A percentile compares a stretch with the other conserved stretches of the same genome.
Evolutionary conservation across 495 filamentous ascomycete genomes (phyloP).

Genomic region (Neurospora cerealis): DNA sequence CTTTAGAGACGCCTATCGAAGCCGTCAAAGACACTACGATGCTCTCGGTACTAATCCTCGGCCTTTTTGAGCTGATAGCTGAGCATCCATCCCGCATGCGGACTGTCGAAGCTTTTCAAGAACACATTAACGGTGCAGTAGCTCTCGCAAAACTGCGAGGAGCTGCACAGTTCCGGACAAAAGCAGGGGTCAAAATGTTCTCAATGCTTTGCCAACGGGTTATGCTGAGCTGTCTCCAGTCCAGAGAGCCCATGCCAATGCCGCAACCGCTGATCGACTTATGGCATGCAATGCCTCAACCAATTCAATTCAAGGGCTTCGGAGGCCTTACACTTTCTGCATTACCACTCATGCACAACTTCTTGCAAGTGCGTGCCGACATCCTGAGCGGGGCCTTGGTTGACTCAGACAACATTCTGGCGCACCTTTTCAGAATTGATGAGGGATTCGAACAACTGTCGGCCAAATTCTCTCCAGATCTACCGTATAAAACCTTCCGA

Average conservation of each 20-base stretch:
- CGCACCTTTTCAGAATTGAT: slow-evolving; percentile 39
- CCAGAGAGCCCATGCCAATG: slow-evolving; percentile 29
- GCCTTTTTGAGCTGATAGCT: slow-evolving; percentile 46
- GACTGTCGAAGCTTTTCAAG: slow-evolving; percentile 44
- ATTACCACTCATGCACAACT: slow-evolving; percentile 24
- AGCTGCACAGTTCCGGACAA: slow-evolving; percentile 42
- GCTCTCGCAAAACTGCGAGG: slow-evolving; percentile 49
- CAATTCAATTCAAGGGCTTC: slow-evolving; percentile 5
- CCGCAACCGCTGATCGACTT: slow-evolving; percentile 27
- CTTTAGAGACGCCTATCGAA: slow-evolving; percentile 42
- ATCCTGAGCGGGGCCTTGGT: slow-evolving; percentile 24
- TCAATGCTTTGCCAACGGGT: slow-evolving; percentile 41
- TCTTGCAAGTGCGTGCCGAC: slow-evolving; percentile 38
- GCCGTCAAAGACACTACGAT: slow-evolving; percentile 53
- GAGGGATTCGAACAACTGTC: slow-evolving; percentile 38
- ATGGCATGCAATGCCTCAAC: slow-evolving; percentile 21
- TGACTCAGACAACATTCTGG: slow-evolving; percentile 35
- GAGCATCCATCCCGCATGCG: slow-evolving; percentile 31
- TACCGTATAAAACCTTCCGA: slow-evolving; percentile 23
- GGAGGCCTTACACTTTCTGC: background rate
- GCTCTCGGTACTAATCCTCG: slow-evolving; percentile 50
- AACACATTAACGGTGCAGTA: slow-evolving; percentile 50
- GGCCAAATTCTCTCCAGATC: slow-evolving; percentile 28
- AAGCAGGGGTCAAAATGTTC: slow-evolving; percentile 48
- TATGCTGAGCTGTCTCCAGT: slow-evolving; percentile 32